Evolutionary conservation across 1,139 yeast genomes (phyloP).

Genomic region (Trichomonascaceae sp.): DNA sequence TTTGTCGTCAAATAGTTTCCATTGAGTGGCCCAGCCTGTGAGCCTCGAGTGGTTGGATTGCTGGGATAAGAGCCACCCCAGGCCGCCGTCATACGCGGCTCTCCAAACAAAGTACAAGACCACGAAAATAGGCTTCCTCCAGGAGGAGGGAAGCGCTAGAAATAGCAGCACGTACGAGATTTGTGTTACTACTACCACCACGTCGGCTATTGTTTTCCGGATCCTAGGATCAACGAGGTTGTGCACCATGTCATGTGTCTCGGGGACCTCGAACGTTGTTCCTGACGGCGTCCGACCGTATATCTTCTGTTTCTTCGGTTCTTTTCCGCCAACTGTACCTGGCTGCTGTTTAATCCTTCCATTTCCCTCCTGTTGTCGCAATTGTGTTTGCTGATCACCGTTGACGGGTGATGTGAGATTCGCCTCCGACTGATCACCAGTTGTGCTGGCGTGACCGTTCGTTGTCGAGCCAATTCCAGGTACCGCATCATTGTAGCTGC

Average conservation of each 20-base stretch:
- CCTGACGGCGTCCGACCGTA: constrained; percentile 21
- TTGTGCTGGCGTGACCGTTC: too few species aligned
- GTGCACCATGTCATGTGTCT: constrained; percentile 78
- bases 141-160: constrained; percentile 20
- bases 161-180: constrained; percentile 41
- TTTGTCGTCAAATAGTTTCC: constrained; percentile 33
- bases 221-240: constrained; percentile 69
- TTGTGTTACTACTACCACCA: constrained; percentile 41
- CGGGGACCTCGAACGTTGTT: constrained; percentile 48
- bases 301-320: too few species aligned
- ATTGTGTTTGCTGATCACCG: too few species aligned
- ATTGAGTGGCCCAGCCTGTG: constrained; percentile 41
- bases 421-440: too few species aligned
- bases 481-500: too few species aligned
- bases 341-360: too few species aligned
- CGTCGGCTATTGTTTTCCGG: constrained; percentile 55
- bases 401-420: too few species aligned
- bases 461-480: too few species aligned
- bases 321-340: too few species aligned
- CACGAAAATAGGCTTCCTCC: constrained; percentile 36
- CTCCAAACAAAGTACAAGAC: constrained; percentile 65
- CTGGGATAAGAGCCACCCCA: constrained; percentile 54
- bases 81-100: constrained; percentile 63
- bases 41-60: constrained; percentile 51
- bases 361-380: too few species aligned